Conservation (phyloP, 148 eudicot genomes). For the Fallopia convolvulus region DNA sequence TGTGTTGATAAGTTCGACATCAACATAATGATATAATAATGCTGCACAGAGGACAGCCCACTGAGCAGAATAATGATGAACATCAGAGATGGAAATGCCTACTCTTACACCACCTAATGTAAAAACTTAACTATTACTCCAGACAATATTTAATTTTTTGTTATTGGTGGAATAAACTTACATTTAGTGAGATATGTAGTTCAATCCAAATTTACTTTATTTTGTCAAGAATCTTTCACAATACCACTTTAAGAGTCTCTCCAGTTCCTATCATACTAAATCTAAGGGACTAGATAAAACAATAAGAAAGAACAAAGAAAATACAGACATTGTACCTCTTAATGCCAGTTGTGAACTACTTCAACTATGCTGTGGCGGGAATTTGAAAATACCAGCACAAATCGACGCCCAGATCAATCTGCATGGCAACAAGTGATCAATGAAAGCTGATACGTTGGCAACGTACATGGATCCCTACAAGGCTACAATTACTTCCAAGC, state of each 20-base stretch:
- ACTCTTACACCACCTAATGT: no score
- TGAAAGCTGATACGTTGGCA: no score
- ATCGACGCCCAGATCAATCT: not conserved
- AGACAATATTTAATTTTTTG: no score
- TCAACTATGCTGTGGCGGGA: not conserved
- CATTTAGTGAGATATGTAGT: no score
- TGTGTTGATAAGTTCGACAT: not conserved
- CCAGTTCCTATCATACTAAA: not conserved
- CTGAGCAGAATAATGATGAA: not conserved
- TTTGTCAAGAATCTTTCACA: no score
- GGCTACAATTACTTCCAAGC: not conserved
- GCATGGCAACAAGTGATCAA: not conserved
- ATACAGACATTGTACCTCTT: not conserved
- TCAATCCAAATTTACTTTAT: no score
- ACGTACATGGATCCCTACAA: no score
- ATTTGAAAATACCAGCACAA: not conserved
- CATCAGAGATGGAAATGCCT: not conserved
- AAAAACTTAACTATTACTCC: no score
- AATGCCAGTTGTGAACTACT: not conserved
- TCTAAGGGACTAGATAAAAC: not conserved
- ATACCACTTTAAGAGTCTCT: not conserved
- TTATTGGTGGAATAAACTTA: no score
- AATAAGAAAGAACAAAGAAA: not conserved
- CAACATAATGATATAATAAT: not conserved
- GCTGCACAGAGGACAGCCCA: not conserved